phyloP scores from a whole-genome alignment of 495 filamentous ascomycete species.

The Aspergillus baeticus region DNA sequence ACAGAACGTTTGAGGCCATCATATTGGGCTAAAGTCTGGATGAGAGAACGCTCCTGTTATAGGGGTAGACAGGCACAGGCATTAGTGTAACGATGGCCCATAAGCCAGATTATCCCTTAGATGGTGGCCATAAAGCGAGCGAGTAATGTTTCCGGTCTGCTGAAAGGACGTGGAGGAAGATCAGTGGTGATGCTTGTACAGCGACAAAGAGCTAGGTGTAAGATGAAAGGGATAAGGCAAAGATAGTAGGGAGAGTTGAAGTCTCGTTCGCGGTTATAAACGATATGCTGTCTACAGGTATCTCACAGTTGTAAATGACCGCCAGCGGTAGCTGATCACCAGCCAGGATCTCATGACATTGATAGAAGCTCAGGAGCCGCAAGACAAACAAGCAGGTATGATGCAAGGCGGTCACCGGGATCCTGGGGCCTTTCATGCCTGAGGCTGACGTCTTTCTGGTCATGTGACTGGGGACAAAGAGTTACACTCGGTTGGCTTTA shows the following conservation, averaged over 20 bases:
- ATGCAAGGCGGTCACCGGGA: constrained; percentile 24
- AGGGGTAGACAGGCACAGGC: constrained; percentile 9
- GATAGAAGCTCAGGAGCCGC: constrained; percentile 18
- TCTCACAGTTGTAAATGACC: background rate
- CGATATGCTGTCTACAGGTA: background rate
- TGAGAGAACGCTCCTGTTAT: constrained; percentile 14
- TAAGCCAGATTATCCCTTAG: constrained; percentile 11
- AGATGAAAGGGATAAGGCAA: background rate
- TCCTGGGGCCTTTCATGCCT: background rate
- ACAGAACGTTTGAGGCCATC: constrained; percentile 80
- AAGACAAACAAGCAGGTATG: constrained; percentile 20
- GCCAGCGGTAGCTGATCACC: constrained; percentile 16
- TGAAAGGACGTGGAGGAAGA: background rate
- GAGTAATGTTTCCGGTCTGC: background rate
- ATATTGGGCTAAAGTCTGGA: constrained; percentile 31
- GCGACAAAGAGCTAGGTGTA: background rate
- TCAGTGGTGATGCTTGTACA: background rate
- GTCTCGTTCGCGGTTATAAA: background rate
- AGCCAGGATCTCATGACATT: constrained; percentile 16
- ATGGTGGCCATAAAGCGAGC: constrained; percentile 18
- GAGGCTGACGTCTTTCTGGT: background rate
- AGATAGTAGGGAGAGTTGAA: background rate
- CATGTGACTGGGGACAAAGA: constrained; percentile 15
- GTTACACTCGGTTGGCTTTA: too few relatives aligned
- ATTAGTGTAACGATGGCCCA: constrained; percentile 21